Evolutionary conservation across 495 filamentous ascomycete genomes (phyloP).

Genomic region (Hyaloscypha bicolor): DNA sequence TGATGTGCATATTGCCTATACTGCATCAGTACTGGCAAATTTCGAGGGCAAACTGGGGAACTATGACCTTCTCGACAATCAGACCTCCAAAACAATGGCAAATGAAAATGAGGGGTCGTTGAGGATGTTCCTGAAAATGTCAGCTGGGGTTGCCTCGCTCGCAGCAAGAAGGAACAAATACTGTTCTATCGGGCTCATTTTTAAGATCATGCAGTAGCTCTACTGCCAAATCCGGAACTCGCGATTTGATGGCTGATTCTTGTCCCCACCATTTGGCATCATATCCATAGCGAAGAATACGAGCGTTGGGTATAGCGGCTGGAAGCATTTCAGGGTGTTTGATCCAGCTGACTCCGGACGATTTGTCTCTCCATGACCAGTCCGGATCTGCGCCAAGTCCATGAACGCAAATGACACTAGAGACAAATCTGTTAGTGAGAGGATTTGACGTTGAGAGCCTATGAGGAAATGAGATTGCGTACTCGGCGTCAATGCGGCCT

Average conservation of each 20-base stretch:
- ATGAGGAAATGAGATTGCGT: no score
- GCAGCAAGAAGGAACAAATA: no score
- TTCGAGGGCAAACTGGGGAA: no score
- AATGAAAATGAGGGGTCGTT: conserved; percentile 4
- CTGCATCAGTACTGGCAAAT: no score
- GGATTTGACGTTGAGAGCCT: no score
- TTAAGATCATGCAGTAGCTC: no score
- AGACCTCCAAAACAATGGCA: conserved; percentile 13
- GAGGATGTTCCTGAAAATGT: not conserved
- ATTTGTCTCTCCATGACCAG: not conserved
- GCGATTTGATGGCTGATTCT: not conserved
- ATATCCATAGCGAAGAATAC: not conserved
- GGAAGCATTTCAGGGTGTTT: not conserved
- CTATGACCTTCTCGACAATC: conserved; percentile 21
- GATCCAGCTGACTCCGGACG: not conserved
- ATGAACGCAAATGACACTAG: not conserved
- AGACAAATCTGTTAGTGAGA: no score
- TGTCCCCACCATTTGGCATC: not conserved
- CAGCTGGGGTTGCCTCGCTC: no score
- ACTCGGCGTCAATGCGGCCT: no score
- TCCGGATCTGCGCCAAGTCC: not conserved
- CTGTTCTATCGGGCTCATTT: no score
- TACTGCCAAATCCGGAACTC: no score
- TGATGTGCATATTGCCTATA: no score
- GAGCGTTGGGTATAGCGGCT: not conserved